phyloP scores from a whole-genome alignment of 371 early-diverging fungal species.

The Choanephora cucurbitarum region DNA sequence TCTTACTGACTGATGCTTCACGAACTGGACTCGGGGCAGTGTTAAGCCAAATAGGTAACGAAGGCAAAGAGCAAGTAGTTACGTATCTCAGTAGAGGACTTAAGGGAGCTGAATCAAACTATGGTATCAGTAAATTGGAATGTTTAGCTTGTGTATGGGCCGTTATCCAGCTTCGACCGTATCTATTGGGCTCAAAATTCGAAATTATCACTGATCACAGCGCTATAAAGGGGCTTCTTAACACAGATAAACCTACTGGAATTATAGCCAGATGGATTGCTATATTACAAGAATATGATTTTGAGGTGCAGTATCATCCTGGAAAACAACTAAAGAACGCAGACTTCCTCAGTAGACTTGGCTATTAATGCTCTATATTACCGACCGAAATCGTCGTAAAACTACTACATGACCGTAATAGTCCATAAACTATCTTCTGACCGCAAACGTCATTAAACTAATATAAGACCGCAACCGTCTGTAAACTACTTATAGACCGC shows the following conservation, averaged over 20 bases:
- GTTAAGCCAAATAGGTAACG: slow-evolving; percentile 1
- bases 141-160: slow-evolving; percentile 2
- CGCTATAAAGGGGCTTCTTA: background rate
- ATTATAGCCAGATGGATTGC: slow-evolving; percentile 26
- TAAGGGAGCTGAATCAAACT: slow-evolving; percentile 1
- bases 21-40: background rate
- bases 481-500: too few species aligned
- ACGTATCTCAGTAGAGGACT: background rate
- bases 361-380: background rate
- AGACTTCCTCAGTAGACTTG: slow-evolving; percentile 28
- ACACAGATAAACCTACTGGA: background rate
- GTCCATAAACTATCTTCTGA: too few species aligned
- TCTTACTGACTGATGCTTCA: background rate
- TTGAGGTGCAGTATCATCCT: slow-evolving; percentile 22
- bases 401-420: too few species aligned
- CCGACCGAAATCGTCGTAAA: background rate
- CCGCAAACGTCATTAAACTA: too few species aligned
- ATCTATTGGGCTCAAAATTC: background rate
- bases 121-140: slow-evolving; percentile 1
- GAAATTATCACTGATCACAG: too few species aligned
- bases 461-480: too few species aligned
- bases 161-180: background rate
- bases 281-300: slow-evolving; percentile 23
- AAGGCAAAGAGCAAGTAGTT: slow-evolving; percentile 1
- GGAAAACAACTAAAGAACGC: slow-evolving; percentile 22